A percentile compares a stretch with the other conserved stretches of the same genome.
phyloP scores from a whole-genome alignment of 345 rosid species.

The Lenwebbia sp. region DNA sequence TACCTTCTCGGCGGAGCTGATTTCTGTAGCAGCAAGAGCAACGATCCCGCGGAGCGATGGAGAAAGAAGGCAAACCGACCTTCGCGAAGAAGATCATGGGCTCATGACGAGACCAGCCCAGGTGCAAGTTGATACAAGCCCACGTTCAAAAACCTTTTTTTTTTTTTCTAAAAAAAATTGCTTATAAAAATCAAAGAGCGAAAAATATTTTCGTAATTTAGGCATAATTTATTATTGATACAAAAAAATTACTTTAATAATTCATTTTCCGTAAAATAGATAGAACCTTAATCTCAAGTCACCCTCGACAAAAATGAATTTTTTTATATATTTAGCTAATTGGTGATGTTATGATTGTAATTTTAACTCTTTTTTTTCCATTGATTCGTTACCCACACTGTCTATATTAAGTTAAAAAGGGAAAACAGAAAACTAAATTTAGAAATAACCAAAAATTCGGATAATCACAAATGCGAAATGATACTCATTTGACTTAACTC shows the following conservation, averaged over 20 bases:
- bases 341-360: neutral
- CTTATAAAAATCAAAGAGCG: neutral
- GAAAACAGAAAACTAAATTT: too few relatives aligned
- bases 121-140: neutral
- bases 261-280: too few relatives aligned
- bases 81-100: neutral
- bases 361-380: neutral
- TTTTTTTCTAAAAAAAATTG: too few relatives aligned
- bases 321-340: accelerated
- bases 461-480: too few relatives aligned
- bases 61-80: neutral
- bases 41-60: neutral
- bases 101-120: neutral
- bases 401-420: neutral
- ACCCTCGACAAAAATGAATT: accelerated
- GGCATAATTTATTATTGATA: neutral
- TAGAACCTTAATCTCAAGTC: neutral
- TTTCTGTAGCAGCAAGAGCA: neutral
- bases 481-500: too few relatives aligned
- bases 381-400: neutral
- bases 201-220: neutral
- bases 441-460: too few relatives aligned
- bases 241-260: neutral
- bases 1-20: neutral
- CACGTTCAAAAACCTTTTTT: neutral